Base-by-base conservation (phyloP, 257 asterid species). In the Nicotiana noctiflora region DNA sequence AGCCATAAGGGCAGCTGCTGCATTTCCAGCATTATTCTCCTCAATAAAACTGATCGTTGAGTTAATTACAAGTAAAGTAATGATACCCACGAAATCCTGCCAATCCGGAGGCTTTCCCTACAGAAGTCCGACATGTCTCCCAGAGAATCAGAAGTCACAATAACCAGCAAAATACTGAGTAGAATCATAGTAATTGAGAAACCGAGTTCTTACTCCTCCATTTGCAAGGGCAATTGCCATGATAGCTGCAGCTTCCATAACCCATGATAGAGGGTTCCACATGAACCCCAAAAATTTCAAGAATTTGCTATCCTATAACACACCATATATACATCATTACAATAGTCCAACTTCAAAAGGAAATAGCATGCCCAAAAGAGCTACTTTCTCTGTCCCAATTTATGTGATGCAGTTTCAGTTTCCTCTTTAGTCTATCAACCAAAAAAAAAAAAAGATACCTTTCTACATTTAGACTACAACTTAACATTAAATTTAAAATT, bases 191-290 rank as follows among this genome's bases (percentile, higher is more conserved):
- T 66, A 75, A 74, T 27, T 55, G 21, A 60, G 37, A 83, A 83
- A 70, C 1, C 11, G 29, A 40, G 46, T 40, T 60, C 94, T 89
- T 83, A 95, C 99, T 80, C 99, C 99, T 88, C 99, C 99, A 88
- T 95, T 95, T 63, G 99, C 99, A 84, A 95, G 99, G 57, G 98
- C 99, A 83, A 95, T 95, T 12, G 99, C 98, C 99, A 95, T 95
- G 80, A 95, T 88, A 17, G 99, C 99, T 44, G 99, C 99, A 85
- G 98, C 98, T 88, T 95, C 99, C 99, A 95, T 95, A 74, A 95
- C 99, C 99, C 99, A 95, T 75, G 99, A 95, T 34, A 95, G 97
- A 80, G 99, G 99, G 82, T 95, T 95, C 99, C 99, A 95, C 99
- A 95, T 95, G 88, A 95, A 95, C 82, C 99, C 99, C 88, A 93